phyloP scores from a whole-genome alignment of 805 yeast genomes.

The Peterozyma xylosa region DNA sequence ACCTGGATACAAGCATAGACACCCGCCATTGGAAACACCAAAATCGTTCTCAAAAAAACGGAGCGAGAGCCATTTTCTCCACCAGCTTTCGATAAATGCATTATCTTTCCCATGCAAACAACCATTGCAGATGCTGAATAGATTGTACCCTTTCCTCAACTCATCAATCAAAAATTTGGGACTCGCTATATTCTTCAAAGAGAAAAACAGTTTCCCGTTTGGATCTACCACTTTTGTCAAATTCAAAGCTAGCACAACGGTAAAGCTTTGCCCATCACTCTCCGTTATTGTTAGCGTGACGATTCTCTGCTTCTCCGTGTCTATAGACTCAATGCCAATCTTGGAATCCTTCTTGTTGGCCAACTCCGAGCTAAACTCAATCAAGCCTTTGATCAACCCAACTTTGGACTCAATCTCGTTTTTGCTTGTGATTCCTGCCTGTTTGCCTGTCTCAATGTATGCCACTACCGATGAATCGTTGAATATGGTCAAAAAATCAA shows the following conservation, averaged over 20 bases:
- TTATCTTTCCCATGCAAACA: background rate
- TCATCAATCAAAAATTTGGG: background rate
- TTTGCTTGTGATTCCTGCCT: too few relatives aligned
- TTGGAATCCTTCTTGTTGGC: slow-evolving; percentile 1
- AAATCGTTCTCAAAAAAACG: background rate
- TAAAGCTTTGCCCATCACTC: background rate
- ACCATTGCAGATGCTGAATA: background rate
- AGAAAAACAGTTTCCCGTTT: slow-evolving; percentile 4
- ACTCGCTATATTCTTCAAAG: background rate
- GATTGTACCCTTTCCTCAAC: background rate
- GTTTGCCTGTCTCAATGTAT: too few relatives aligned
- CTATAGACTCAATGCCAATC: slow-evolving; percentile 1
- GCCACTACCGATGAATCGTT: too few relatives aligned
- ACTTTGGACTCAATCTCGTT: slow-evolving; percentile 1
- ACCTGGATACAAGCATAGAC: background rate
- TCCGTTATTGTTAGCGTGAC: background rate
- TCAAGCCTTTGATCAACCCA: slow-evolving; percentile 7
- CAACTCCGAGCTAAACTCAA: slow-evolving; percentile 4
- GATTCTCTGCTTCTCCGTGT: slow-evolving; percentile 5
- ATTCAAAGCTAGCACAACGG: background rate
- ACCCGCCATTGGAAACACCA: background rate
- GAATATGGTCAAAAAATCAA: too few relatives aligned
- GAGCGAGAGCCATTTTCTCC: too few relatives aligned
- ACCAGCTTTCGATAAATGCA: too few relatives aligned
- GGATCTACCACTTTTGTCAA: too few relatives aligned